Base-by-base conservation (phyloP, 805 yeast genomes). In the Scheffersomyces ergatensis region DNA sequence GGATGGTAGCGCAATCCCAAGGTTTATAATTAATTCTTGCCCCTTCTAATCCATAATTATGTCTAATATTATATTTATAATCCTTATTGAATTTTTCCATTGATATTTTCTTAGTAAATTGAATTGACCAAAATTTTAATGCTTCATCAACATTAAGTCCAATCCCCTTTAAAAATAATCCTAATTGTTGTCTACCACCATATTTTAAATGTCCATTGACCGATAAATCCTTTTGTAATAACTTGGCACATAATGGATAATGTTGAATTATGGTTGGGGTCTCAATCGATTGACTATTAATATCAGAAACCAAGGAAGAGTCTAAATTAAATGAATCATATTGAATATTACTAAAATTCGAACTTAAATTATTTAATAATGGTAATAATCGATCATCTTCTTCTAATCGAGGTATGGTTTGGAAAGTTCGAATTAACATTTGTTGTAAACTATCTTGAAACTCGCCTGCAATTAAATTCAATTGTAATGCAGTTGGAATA, bases 321-420 rank as follows among this genome's bases (percentile, higher is more conserved):
- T 51, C 63, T 14, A 46, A 52, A 21, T 44, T 48, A 26, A 58
- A 72, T 5, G 83, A 66, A 2, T 84, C 77, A 53, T 85, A 85
- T 47, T 69, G 70, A 42, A 67, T 50, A 43, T 55, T 63, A 21
- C 72, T 61, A 45, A 70, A 70, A 50, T 68, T 68, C 23, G 78
- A 74, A 0, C 95, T 80, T 35, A 93, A 63, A 54, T 90, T 89
- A 53, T 81, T 80, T 47, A 93, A 70, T 21, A 93, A 80, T 0
- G 97, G 97, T 38, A 89, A 66, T 34, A 93, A 65, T 43, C 99
- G 72, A 57, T 89, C 95, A 55, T 89, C 97, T 65, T 92, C 98
- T 55, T 89, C 96, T 41, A 92, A 67, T 9, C 90, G 74, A 5
- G 96, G 95, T 40, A 89, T 66, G 16, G 85, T 76, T 55, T 85